phyloP scores from a whole-genome alignment of 495 filamentous ascomycete species.

The Tetracladium marchalianum region DNA sequence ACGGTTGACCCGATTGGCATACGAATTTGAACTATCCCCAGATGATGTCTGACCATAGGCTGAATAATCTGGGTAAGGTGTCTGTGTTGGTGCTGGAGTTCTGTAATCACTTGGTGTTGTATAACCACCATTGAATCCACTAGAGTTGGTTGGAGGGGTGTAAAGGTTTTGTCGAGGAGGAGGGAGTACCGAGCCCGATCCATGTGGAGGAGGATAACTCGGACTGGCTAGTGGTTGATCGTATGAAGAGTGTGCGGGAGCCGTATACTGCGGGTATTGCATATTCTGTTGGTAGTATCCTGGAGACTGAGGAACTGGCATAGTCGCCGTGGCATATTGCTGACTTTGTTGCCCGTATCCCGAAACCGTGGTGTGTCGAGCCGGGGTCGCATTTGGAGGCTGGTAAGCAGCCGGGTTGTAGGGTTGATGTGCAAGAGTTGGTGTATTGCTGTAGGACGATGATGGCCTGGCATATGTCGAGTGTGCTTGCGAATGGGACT shows the following conservation, averaged over 20 bases:
- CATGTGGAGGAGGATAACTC: constrained; percentile 6
- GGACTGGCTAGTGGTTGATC: constrained; percentile 24
- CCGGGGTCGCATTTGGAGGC: constrained; percentile 14
- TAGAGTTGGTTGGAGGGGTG: constrained; percentile 5
- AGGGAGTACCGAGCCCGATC: constrained; percentile 6
- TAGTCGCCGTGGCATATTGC: constrained; percentile 21
- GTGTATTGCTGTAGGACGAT: constrained; percentile 23
- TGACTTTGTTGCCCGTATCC: constrained; percentile 17
- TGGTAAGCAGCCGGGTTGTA: constrained; percentile 69
- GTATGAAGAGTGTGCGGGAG: constrained; percentile 30
- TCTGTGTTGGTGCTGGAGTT: constrained; percentile 4
- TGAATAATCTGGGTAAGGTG: constrained; percentile 13
- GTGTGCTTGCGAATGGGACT: constrained; percentile 38
- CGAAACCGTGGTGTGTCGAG: constrained; percentile 20
- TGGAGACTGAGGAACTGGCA: constrained; percentile 26
- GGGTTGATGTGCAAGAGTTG: constrained; percentile 39
- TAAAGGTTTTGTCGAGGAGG: constrained; percentile 12
- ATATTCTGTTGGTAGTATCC: constrained; percentile 21
- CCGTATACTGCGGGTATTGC: constrained; percentile 25
- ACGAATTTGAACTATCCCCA: constrained; percentile 7
- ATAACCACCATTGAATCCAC: constrained; percentile 12
- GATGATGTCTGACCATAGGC: constrained; percentile 1
- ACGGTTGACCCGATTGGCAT: constrained; percentile 8
- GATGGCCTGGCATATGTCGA: constrained; percentile 34
- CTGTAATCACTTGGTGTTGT: constrained; percentile 8